Base-by-base conservation (phyloP, 2,329 filamentous ascomycete species). In the Byssothecium circinans region DNA sequence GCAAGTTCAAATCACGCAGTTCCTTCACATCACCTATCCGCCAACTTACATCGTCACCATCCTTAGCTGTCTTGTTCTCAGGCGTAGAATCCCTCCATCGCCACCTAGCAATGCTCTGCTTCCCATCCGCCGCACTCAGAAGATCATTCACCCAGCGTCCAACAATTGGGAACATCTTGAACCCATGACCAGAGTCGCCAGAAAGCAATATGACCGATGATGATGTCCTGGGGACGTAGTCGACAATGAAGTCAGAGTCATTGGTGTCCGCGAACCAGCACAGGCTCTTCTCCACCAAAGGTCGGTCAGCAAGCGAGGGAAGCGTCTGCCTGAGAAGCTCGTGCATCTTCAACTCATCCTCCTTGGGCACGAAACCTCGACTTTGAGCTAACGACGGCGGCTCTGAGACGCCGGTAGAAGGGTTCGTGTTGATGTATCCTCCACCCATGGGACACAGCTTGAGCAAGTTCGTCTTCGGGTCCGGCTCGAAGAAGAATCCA, bases 401-500 rank as follows among this genome's bases (percentile, higher is more conserved):
- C 42, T 75, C 56, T 0, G 75, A 76, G 1, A 75, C 70, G 18
- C 63, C 76, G 37, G 56, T 60, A 1, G 58, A 61, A 49, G 49
- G 54, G 17, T 81, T 77, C 11, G 77, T 78, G 54, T 82, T 80
- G 41, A 75, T 72, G 52, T 74, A 83, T 0, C 82, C 83, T 0
- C 76, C 79, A 2, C 81, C 81, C 62, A 80, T 75, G 0, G 81
- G 80, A 54, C 81, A 85, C 8, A 86, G 58, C 67, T 86, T 86
- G 35, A 86, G 67, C 4, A 84, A 63, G 18, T 77, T 75, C 0
- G 81, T 84, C 50, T 75, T 73, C 0, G 75, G 78, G 53, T 86
- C 83, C 0, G 83, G 82, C 62, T 86, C 83, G 47, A 86, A 86
- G 67, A 84, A 82, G 71, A 86, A 86, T 0, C 82, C 82, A 0